Evolutionary conservation across 2,329 filamentous ascomycete species (phyloP), one percentile per base, ranked within the genome.

Genomic region (Cercospora zeina): DNA sequence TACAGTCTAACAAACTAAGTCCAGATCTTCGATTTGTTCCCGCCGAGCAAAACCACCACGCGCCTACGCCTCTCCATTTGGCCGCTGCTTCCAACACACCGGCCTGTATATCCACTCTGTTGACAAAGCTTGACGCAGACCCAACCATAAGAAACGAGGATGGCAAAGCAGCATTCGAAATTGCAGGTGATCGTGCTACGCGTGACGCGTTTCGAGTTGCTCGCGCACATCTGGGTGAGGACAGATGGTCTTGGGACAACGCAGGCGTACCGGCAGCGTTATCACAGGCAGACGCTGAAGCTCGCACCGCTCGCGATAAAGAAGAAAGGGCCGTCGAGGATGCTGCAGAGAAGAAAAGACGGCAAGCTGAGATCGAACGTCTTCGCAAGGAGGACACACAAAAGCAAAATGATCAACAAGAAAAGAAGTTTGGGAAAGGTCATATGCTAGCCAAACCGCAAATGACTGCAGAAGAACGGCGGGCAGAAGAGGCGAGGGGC

Each of bases 161-260:
- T 65, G 89, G 89, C n/a, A 92, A 89, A 74, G 89, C 90, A 0
- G 78, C 95, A 0, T 97, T 96, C 73, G 91, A 96, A 59, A 83
- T 99, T 1, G 87, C 91, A 0, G 91, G 93, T 45, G 92, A 97
- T 73, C 86, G 92, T 4, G 77, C 87, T 1, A 97, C 93, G 0
- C 86, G 93, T 1, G 93, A 97, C 72, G 90, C 93, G 0, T 99
- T 99, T 78, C 89, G 95, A 1, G 86, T 97, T 1, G 91, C 92
- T 3, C 89, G 95, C 6, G 83, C 85, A 33, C 89, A 96, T 71
- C 81, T 97, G 1, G 93, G 92, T 14, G 91, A 96, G 73, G 74
- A 75, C 0, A 83, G 80, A 16, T 96, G 89, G 86, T 79, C 90
- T 67, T 99, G 95, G 95, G 85, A 89, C 3, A 80, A 78, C 0